Conservation (phyloP, 2,329 filamentous ascomycete genomes). For the Xylariaceae sp. region DNA sequence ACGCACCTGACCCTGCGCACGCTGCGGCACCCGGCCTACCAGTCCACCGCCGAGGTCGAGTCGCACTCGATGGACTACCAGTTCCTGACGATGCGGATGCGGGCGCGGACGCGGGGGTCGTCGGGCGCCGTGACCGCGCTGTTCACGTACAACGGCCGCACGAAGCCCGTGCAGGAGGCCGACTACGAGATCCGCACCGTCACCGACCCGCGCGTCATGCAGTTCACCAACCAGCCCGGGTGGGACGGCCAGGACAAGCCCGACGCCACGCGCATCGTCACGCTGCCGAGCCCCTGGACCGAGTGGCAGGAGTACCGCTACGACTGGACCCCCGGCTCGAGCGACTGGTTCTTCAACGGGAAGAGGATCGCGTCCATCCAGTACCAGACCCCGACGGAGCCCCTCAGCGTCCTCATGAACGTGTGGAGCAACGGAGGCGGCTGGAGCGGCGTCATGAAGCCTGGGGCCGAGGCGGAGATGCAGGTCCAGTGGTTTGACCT, state of each 20-base stretch:
- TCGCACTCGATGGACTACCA: conserved; percentile 43
- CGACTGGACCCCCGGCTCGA: conserved; percentile 62
- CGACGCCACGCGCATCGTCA: conserved; percentile 52
- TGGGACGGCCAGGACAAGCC: conserved; percentile 47
- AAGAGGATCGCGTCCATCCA: conserved; percentile 55
- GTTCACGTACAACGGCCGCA: conserved; percentile 55
- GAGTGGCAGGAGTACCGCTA: conserved; percentile 57
- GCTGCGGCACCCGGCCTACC: conserved; percentile 50
- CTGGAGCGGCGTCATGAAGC: conserved; percentile 65
- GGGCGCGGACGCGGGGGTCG: conserved; percentile 54
- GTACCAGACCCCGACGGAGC: conserved; percentile 60
- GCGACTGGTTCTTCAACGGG: conserved; percentile 63
- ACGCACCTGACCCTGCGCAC: conserved; percentile 57
- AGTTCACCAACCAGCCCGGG: conserved; percentile 68
- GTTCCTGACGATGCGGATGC: conserved; percentile 50
- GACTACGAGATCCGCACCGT: conserved; percentile 60
- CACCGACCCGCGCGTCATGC: conserved; percentile 49
- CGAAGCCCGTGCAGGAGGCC: conserved; percentile 54
- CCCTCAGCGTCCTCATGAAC: conserved; percentile 61
- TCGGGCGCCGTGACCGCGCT: conserved; percentile 57
- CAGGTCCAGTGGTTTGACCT: conserved; percentile 70
- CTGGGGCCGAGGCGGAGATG: conserved; percentile 55
- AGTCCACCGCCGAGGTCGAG: conserved; percentile 57
- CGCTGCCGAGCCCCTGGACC: conserved; percentile 54
- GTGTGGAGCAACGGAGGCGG: conserved; percentile 65